These are phyloP conservation scores for Trichosporon sp. DNA, from an alignment of 1,284 basidiomycete genomes.

Conservation along the genomic window DNA sequence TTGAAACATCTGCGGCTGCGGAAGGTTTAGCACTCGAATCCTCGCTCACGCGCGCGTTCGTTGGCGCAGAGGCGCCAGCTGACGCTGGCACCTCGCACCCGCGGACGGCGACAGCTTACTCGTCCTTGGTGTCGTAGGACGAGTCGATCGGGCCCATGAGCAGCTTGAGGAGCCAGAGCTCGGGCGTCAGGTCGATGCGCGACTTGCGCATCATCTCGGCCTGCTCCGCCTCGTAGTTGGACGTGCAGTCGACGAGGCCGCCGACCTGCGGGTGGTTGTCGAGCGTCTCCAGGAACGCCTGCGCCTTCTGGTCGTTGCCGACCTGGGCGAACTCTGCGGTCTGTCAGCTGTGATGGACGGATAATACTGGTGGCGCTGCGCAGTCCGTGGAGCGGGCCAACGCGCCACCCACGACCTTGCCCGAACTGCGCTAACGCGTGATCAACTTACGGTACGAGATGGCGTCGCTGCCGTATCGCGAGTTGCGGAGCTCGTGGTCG, in stretches of 20 bases:
- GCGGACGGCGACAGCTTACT: too few relatives aligned
- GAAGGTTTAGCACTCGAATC: too few relatives aligned
- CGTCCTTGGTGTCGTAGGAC: slow-evolving; percentile 43
- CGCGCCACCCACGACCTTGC: not conserved
- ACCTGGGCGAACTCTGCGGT: slow-evolving; percentile 50
- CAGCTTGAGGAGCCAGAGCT: slow-evolving; percentile 47
- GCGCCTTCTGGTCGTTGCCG: slow-evolving; percentile 50
- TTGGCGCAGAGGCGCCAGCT: not conserved
- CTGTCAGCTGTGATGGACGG: not conserved
- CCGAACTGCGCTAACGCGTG: not conserved
- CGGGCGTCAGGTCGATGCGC: slow-evolving; percentile 22
- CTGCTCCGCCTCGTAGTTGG: slow-evolving; percentile 49
- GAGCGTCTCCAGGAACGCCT: slow-evolving; percentile 50
- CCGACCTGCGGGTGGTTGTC: slow-evolving; percentile 52
- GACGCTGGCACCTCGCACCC: too few relatives aligned
- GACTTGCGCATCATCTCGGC: slow-evolving; percentile 48
- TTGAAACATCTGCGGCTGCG: too few relatives aligned
- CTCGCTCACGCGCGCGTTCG: not conserved
- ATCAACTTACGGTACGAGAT: slow-evolving; percentile 48
- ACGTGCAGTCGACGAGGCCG: slow-evolving; percentile 48
- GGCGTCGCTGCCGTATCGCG: slow-evolving; percentile 51
- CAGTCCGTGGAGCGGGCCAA: not conserved
- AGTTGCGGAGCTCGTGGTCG: slow-evolving; percentile 41
- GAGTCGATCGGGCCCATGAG: slow-evolving; percentile 39
- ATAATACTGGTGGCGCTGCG: not conserved